Percentiles rank a stretch among this genome's conserved stretches.
Evolutionary conservation across 768 basidiomycete genomes (phyloP).

Genomic region (Rhizopogon roseolus): DNA sequence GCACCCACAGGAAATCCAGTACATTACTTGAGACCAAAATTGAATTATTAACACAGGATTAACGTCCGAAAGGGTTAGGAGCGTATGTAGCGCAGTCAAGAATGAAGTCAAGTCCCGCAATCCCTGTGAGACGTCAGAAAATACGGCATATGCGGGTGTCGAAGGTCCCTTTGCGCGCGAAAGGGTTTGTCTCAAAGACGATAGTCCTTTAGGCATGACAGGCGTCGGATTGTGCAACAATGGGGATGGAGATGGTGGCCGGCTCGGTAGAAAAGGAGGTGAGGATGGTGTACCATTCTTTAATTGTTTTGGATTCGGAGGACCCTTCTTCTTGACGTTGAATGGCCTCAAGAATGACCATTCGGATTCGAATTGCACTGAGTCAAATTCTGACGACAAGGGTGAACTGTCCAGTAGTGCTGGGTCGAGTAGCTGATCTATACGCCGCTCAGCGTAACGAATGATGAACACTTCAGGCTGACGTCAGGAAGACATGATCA

Average conservation of each 20-base stretch:
- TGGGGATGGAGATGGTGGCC: conserved; percentile 51
- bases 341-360: conserved; percentile 89
- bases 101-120: conserved; percentile 65
- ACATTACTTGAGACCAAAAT: conserved; percentile 96
- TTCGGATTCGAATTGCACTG: conserved; percentile 91
- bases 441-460: conserved; percentile 82
- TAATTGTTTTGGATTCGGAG: conserved; percentile 23
- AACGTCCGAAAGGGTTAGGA: conserved; percentile 82
- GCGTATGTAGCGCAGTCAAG: conserved; percentile 78
- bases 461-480: conserved; percentile 80
- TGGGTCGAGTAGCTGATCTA: conserved; percentile 81
- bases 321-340: conserved; percentile 51
- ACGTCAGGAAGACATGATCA: conserved; percentile 1
- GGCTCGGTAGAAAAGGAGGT: conserved; percentile 42
- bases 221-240: conserved; percentile 37
- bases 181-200: conserved; percentile 66
- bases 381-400: conserved; percentile 71
- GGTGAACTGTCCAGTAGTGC: conserved; percentile 81
- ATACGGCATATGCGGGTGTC: conserved; percentile 45
- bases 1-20: conserved; percentile 91
- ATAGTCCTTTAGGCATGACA: conserved; percentile 50
- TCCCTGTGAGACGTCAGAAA: conserved; percentile 41
- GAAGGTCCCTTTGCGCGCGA: conserved; percentile 45
- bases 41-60: conserved; percentile 88
- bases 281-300: conserved; percentile 36